Base-by-base conservation (phyloP, 1,284 basidiomycete species). In the Gymnopus androsaceus region DNA sequence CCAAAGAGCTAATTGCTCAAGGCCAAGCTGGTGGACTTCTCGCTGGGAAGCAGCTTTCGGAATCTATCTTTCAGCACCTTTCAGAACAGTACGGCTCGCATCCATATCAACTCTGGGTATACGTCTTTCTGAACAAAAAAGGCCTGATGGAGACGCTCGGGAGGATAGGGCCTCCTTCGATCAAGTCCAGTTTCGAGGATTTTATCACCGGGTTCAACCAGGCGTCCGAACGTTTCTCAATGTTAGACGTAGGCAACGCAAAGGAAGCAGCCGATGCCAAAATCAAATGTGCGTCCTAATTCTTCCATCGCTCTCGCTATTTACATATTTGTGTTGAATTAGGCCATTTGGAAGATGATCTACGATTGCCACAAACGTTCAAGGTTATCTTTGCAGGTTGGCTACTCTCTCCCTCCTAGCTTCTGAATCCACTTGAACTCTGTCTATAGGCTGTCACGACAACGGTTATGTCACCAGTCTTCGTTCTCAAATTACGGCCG, bases 231-330 rank as follows among this genome's bases (percentile, higher is more conserved):
- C 75, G 83, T 37, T 87, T 87, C 66, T 67, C 80, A 64, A 86
- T 91, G 68, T 75, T 86, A 49, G 88, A 92, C 67, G 87, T 88
- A 51, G 88, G 88, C 23, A 75, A 73, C 54, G 84, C 78, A 51
- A 90, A 90, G 71, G 88, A 91, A 69, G 85, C 82, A 3, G 82
- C 83, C 27, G 87, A 89, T 66, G 77, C 82, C 41, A 91, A 91
- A 72, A 81, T 92, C 64, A 84, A 83, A 75, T 84, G 88, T 86
- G 59, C 28, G 66, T 56, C 34, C 15, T 48, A 12, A 40, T 51
- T 25, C 34, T 28, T 41, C 21, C 23, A 50, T 54, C 33, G 40
- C 33, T 51, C 34, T 54, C 41, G 25, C 14, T 50, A 40, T 41
- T 46, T 34, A 28, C 12, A 30, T 30, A n/a, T 61, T 48, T 38